Evolutionary conservation across 2,329 filamentous ascomycete species (phyloP).

Genomic region (Aplosporella prunicola): DNA sequence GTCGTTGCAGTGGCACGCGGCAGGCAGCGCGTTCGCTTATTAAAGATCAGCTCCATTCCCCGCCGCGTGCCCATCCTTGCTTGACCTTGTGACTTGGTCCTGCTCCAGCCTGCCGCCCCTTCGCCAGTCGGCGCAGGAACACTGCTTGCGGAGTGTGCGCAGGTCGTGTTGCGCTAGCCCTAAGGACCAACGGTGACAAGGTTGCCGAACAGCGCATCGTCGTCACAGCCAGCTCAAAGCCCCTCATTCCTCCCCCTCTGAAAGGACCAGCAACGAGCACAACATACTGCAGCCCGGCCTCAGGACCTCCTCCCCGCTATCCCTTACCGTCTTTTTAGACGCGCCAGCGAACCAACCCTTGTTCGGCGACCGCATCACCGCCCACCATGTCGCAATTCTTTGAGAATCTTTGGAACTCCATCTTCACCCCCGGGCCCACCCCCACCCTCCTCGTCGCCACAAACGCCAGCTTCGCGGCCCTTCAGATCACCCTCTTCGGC

Average conservation of each 20-base stretch:
- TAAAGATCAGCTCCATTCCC: too few species aligned
- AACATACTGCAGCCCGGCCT: neutral
- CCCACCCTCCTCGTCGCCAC: conserved; percentile 81
- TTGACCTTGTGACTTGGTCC: conserved; percentile 5
- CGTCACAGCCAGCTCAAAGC: neutral
- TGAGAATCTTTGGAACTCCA: conserved; percentile 68
- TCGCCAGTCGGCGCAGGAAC: conserved; percentile 3
- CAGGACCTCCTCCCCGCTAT: too few species aligned
- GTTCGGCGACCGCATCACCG: too few species aligned
- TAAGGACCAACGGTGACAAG: conserved; percentile 5
- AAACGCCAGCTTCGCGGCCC: conserved; percentile 76
- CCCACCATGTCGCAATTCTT: conserved; percentile 10
- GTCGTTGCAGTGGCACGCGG: too few species aligned
- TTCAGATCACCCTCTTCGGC: conserved; percentile 67
- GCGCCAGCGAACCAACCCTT: conserved; percentile 1
- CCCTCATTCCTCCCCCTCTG: conserved; percentile 4
- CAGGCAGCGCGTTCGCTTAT: too few species aligned
- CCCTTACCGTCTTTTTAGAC: neutral
- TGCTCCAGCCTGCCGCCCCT: conserved; percentile 1
- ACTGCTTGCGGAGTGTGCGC: conserved; percentile 3
- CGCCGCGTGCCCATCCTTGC: too few species aligned
- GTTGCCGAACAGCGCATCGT: conserved; percentile 9
- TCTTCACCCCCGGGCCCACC: conserved; percentile 88
- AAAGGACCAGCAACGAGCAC: neutral
- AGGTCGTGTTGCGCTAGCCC: conserved; percentile 6